phyloP scores from a whole-genome alignment of 305 asterid species.

The Fraxinus sp. region DNA sequence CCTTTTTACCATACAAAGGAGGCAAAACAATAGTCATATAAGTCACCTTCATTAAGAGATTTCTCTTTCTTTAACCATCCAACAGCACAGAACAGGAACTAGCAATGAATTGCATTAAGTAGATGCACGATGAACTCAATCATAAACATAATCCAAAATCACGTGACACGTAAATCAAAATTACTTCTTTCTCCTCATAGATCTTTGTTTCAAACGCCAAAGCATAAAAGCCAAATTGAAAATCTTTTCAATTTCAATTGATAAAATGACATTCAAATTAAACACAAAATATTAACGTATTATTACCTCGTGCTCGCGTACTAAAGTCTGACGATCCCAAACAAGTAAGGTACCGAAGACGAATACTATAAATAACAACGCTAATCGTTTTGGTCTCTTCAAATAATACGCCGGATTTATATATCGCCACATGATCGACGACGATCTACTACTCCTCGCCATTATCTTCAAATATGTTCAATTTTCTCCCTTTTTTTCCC shows the following conservation, averaged over 20 bases:
- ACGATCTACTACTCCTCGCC: slow-evolving; percentile 94
- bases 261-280: background rate
- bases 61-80: background rate
- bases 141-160: slow-evolving; percentile 1
- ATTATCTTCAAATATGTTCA: slow-evolving; percentile 26
- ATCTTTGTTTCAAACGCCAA: background rate
- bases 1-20: background rate
- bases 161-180: background rate
- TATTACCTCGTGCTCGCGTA: slow-evolving; percentile 82
- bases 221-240: background rate
- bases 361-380: slow-evolving; percentile 63
- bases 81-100: background rate
- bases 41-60: background rate
- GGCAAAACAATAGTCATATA: background rate
- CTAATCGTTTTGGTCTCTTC: slow-evolving; percentile 90
- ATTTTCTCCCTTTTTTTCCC: background rate
- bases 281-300: background rate
- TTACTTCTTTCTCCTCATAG: background rate
- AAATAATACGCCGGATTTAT: slow-evolving; percentile 83
- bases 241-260: background rate
- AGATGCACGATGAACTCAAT: background rate
- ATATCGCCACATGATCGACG: slow-evolving; percentile 57
- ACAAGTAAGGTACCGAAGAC: slow-evolving; percentile 58
- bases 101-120: background rate
- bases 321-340: slow-evolving; percentile 95